Base-by-base conservation (phyloP, 768 basidiomycete species). In the Scleroderma citrinum region DNA sequence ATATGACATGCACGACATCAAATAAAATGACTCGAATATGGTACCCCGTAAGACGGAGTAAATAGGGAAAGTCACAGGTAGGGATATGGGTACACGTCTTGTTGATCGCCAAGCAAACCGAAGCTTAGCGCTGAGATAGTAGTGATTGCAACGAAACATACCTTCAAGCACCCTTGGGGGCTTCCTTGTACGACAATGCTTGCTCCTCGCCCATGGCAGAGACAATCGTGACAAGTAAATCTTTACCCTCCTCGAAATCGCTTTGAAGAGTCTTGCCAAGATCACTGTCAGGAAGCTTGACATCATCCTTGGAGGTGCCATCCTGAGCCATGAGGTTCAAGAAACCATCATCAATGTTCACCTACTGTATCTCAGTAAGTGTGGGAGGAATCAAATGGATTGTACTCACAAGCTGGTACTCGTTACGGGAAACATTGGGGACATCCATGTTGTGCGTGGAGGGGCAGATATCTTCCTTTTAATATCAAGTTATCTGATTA, bases 401-500 rank as follows among this genome's bases (percentile, higher is more conserved):
- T 23, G 14, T 42, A 65, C 76, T 63, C 66, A 92, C 88, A 65
- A 99, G 85, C 63, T 85, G 78, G 79, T 84, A 98, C 82, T 99
- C 96, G 52, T 73, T 77, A 68, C 95, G 89, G 43, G 24, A 53
- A 67, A 99, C 92, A 73, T 96, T 89, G 69, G 95, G 95, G 63
- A 96, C 95, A 59, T 97, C 94, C 91, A 99, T 93, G 78, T 99
- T 99, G 82, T 99, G 96, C 69, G 95, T 99, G 66, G 92, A 95
- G 62, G 92, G 92, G 60, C 68, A 90, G 70, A 92, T 89, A 78
- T 91, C 90, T 81, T 92, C 90, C 87, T 91, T 66, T 54, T 32
- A 34, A 17, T 36, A 29, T 30, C 30, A 50, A 48, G 26, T 55
- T 45, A 17, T 46, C 54, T 16, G 43, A 52, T 51, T n/a, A 26